A percentile compares a stretch with the other conserved stretches of the same genome.
Evolutionary conservation across 768 basidiomycete species (phyloP).

Genomic region (Psilocybe cubensis): DNA sequence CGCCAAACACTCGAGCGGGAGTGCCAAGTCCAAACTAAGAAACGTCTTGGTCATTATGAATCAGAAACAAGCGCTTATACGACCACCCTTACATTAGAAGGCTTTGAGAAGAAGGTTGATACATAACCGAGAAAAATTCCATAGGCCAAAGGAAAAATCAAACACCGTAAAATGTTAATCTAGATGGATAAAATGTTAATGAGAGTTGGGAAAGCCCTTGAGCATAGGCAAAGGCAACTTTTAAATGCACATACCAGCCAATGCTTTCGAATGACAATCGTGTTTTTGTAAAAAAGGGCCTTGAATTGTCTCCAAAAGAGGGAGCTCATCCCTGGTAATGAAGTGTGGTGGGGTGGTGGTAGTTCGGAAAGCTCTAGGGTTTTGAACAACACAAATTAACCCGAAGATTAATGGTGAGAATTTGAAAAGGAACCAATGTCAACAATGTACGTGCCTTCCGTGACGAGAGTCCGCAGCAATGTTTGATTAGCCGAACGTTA

Average conservation of each 20-base stretch:
- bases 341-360: background rate
- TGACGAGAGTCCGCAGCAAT: background rate
- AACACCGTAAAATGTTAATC: conserved; percentile 56
- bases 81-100: conserved; percentile 51
- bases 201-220: background rate
- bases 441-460: background rate
- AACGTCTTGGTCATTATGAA: background rate
- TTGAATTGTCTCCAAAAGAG: conserved; percentile 53
- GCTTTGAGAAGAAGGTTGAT: conserved; percentile 48
- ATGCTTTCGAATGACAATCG: conserved; percentile 58
- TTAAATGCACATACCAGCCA: conserved; percentile 44
- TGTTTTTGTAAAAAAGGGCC: conserved; percentile 61
- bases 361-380: background rate
- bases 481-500: background rate
- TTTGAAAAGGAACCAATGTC: background rate
- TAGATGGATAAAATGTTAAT: conserved; percentile 18
- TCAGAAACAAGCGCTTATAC: conserved; percentile 39
- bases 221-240: too few relatives aligned
- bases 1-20: conserved; percentile 48
- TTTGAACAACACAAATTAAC: too few relatives aligned
- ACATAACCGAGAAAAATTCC: conserved; percentile 60
- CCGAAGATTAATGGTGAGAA: background rate
- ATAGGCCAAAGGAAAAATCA: conserved; percentile 55
- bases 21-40: conserved; percentile 65
- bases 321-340: background rate